Evolutionary conservation across 331 rosid genomes (phyloP).

Genomic region (Malus hybrid): DNA sequence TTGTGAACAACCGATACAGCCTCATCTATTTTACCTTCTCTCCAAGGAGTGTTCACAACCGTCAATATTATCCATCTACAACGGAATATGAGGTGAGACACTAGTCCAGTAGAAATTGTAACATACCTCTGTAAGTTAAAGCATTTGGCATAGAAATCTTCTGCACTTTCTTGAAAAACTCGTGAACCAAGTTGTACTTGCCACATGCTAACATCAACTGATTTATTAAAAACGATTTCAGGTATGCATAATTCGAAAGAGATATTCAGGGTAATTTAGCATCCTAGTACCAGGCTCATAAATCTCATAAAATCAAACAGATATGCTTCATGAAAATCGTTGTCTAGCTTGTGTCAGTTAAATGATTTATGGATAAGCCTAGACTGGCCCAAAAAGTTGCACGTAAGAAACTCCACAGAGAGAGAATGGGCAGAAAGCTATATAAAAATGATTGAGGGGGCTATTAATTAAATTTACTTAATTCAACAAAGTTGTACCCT

Average conservation of each 20-base stretch:
- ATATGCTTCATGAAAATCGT: background rate
- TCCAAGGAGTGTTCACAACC: conserved; percentile 69
- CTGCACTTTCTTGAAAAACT: conserved; percentile 78
- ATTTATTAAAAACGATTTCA: conserved; percentile 14
- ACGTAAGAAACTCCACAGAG: background rate
- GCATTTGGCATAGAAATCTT: conserved; percentile 71
- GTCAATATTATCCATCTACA: conserved; percentile 13
- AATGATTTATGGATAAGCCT: background rate
- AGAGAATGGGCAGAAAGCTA: background rate
- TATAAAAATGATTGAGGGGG: background rate
- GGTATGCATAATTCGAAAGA: background rate
- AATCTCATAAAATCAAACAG: background rate
- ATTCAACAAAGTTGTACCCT: background rate
- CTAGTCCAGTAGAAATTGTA: background rate
- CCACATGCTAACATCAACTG: conserved; percentile 92
- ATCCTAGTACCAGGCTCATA: background rate
- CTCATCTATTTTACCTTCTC: conserved; percentile 83
- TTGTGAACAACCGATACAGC: conserved; percentile 54
- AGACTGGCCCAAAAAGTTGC: background rate
- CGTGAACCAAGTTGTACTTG: conserved; percentile 92
- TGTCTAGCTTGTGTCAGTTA: background rate
- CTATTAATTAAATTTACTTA: background rate
- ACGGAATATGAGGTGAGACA: background rate
- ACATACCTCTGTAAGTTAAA: conserved; percentile 77
- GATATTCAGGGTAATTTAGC: background rate